Conservation (phyloP, 768 basidiomycete genomes). For the Leccinum subgranulosum region DNA sequence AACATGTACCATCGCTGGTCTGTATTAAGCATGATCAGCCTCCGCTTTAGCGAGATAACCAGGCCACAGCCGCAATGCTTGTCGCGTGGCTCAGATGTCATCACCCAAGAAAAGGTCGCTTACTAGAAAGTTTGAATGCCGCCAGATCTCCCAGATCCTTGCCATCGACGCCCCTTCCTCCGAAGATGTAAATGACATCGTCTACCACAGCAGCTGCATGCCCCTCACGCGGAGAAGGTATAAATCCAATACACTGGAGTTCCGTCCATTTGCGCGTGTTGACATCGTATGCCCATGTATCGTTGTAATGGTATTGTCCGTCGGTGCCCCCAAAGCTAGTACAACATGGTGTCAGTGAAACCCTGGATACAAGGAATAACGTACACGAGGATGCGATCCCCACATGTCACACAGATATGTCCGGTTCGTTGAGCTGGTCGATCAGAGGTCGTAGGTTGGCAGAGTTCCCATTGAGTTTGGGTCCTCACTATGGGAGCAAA, state of each 20-base stretch:
- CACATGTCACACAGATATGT: constrained; percentile 81
- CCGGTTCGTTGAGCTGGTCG: constrained; percentile 85
- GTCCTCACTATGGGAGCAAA: constrained; percentile 60
- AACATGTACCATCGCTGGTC: constrained; percentile 99
- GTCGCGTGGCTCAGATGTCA: background rate
- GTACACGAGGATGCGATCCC: constrained; percentile 82
- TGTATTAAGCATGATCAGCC: constrained; percentile 32
- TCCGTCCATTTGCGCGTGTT: constrained; percentile 83
- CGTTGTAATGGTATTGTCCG: constrained; percentile 98
- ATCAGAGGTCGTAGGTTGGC: constrained; percentile 56
- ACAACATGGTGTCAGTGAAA: constrained; percentile 14
- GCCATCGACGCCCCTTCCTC: constrained; percentile 94
- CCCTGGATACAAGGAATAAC: constrained; percentile 30
- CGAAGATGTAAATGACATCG: constrained; percentile 97
- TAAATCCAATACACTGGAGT: constrained; percentile 93
- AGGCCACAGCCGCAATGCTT: background rate
- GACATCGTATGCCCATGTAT: constrained; percentile 94
- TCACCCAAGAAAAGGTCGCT: constrained; percentile 32
- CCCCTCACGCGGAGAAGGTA: constrained; percentile 92
- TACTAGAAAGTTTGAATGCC: constrained; percentile 96
- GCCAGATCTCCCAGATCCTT: constrained; percentile 93
- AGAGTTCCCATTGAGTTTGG: constrained; percentile 81
- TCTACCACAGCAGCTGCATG: constrained; percentile 96
- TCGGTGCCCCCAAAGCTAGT: constrained; percentile 94
- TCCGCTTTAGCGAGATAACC: background rate